Evolutionary conservation across 225 moss, liverwort and hornwort genomes (phyloP), one percentile per base, ranked within the genome.

Genomic region (Sphagnum tenellum): DNA sequence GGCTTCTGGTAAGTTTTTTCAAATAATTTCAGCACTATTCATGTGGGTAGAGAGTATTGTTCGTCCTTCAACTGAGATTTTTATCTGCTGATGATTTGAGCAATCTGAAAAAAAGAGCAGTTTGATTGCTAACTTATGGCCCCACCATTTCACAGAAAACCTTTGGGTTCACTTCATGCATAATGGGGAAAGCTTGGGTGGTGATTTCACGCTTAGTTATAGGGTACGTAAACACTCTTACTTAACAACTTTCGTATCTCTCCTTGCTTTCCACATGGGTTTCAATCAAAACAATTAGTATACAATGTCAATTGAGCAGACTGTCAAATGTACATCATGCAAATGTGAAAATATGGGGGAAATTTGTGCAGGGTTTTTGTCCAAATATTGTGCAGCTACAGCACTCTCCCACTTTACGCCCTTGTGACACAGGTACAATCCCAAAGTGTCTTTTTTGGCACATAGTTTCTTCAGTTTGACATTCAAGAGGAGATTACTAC

Each of bases 351-450:
- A 11, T 9, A 4, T 70, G 50, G 61, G 45, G 63, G 44, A 48
- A 29, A 0, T 29, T 29, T 29, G 29, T 29, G 29, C 67, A 94
- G 94, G 47, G 77, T 87, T n/a, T 71, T 67, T 60, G 70, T 87
- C 46, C 94, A 91, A 57, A 47, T 89, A 10, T 56, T 89, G 9
- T 91, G 90, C 72, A 91, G 94, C 52, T 77, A 81, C 0, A 73
- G 83, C 62, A 94, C 89, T 62, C 68, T 91, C 57, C 94, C 94
- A 46, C 83, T 91, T 3, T 94, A 94, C 3, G 94, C 94, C 46
- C 85, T 94, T 0, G 87, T 88, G 57, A 81, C 82, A 5, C 91
- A 94, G 87, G 94, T 91, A 29, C 29, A 29, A 29, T 29, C 29
- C 29, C 29, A 29, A 29, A 29, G 29, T 29, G 29, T 0, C 29